These are phyloP conservation scores for Salvia hispanica DNA, from an alignment of 257 asterid genomes.

Conservation along the genomic window DNA sequence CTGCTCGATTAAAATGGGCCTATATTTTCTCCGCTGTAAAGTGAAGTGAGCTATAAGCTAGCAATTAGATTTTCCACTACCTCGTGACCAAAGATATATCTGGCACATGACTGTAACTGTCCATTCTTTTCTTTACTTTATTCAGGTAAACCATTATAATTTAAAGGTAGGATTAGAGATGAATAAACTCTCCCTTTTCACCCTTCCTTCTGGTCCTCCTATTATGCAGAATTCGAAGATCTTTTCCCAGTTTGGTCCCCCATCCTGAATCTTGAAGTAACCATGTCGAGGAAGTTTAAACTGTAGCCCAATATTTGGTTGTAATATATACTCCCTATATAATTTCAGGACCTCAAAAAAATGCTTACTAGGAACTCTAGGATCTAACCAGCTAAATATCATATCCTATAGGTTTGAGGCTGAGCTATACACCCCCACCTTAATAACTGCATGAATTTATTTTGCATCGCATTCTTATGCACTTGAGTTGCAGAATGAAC, in stretches of 20 bases:
- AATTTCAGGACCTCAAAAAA: background rate
- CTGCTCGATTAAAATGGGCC: background rate
- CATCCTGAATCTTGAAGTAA: constrained; percentile 10
- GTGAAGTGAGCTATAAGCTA: background rate
- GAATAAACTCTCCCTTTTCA: background rate
- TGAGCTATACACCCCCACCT: constrained; percentile 10
- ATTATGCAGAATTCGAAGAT: background rate
- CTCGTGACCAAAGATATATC: background rate
- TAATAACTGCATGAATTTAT: background rate
- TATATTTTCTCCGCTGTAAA: background rate
- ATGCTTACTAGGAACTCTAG: background rate
- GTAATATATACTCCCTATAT: constrained; percentile 4
- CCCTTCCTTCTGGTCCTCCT: constrained; percentile 12
- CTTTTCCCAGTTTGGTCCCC: constrained; percentile 7
- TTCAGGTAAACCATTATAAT: background rate
- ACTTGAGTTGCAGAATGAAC: constrained; percentile 8
- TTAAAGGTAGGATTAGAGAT: constrained; percentile 10
- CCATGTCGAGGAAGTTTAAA: background rate
- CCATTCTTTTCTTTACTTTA: background rate
- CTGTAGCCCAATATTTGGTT: constrained; percentile 7
- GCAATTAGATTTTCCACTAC: constrained; percentile 15
- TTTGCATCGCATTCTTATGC: constrained; percentile 14
- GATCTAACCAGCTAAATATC: constrained; percentile 14
- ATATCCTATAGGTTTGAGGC: background rate
- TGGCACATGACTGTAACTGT: background rate